Evolutionary conservation across 2,329 filamentous ascomycete species (phyloP).

Genomic region (Aotearoamyces nothofagi): DNA sequence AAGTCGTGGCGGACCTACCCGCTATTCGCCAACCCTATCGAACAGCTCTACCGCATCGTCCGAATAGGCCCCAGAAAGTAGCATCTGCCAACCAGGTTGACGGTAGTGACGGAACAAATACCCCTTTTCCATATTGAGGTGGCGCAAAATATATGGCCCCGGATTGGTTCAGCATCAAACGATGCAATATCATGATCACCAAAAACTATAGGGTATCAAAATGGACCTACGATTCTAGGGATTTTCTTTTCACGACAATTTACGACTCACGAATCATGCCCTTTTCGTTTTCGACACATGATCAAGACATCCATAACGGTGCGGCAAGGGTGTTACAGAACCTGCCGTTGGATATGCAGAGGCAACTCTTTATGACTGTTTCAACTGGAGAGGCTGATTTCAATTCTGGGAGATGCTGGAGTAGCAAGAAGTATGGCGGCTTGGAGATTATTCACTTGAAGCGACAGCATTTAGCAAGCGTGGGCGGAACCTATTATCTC

Average conservation of each 20-base stretch:
- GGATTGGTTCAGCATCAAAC: too few species aligned
- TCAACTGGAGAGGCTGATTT: background rate
- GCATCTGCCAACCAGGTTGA: too few species aligned
- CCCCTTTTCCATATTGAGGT: too few species aligned
- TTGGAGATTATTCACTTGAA: background rate
- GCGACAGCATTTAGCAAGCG: background rate
- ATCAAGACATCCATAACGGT: background rate
- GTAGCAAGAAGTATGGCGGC: background rate
- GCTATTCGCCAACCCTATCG: conserved; percentile 18
- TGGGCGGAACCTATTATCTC: too few species aligned
- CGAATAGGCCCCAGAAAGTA: background rate
- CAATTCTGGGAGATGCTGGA: background rate
- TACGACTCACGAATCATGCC: background rate
- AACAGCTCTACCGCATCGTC: conserved; percentile 19
- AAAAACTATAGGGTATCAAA: background rate
- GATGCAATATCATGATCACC: too few species aligned
- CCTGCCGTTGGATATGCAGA: background rate
- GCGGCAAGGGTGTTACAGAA: background rate
- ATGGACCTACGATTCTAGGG: background rate
- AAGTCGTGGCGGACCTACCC: conserved; percentile 15
- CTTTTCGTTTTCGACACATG: too few species aligned
- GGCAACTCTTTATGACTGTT: background rate
- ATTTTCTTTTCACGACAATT: background rate
- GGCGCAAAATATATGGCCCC: too few species aligned
- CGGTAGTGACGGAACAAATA: too few species aligned